phyloP scores from a whole-genome alignment of 352 stramenopile genomes.

The Phytopythium vexans region DNA sequence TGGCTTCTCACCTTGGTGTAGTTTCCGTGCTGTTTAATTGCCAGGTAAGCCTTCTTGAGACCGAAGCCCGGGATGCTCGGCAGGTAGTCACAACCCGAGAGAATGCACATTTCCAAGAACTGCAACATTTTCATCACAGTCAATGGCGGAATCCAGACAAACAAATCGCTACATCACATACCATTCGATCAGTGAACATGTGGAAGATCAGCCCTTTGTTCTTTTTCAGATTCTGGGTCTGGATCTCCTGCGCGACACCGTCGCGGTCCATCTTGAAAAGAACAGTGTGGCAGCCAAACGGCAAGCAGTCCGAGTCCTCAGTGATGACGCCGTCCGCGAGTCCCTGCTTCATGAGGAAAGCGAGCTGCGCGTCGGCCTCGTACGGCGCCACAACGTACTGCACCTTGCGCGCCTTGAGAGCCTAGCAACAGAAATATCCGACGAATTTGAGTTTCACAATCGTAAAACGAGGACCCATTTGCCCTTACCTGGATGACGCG shows the following conservation, averaged over 20 bases:
- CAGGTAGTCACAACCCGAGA: constrained; percentile 90
- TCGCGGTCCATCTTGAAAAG: constrained; percentile 96
- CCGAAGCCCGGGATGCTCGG: constrained; percentile 78
- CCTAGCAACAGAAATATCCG: constrained; percentile 13
- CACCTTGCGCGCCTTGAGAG: constrained; percentile 62
- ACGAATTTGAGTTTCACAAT: neutral
- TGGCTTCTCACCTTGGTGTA: constrained; percentile 42
- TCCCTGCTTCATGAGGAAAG: constrained; percentile 77
- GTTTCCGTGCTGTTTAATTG: constrained; percentile 72
- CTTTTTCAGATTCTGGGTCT: constrained; percentile 55
- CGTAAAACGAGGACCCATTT: neutral
- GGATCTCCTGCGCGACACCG: constrained; percentile 85
- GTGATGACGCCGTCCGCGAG: constrained; percentile 94
- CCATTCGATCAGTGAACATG: constrained; percentile 86
- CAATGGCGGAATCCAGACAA: neutral
- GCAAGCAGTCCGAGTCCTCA: constrained; percentile 95
- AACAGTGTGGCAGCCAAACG: constrained; percentile 89
- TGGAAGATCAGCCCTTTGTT: constrained; percentile 74
- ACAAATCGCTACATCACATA: constrained; percentile 14
- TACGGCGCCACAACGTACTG: constrained; percentile 95
- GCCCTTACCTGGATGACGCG: constrained; percentile 62
- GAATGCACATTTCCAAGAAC: constrained; percentile 91
- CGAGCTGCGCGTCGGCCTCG: constrained; percentile 97
- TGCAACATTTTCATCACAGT: constrained; percentile 9
- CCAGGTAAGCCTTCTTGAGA: constrained; percentile 72